A percentile compares a stretch with the other conserved stretches of the same genome.
Conservation (phyloP, 1,139 yeast species). For the Nakaseomyces uthaithaninus region DNA sequence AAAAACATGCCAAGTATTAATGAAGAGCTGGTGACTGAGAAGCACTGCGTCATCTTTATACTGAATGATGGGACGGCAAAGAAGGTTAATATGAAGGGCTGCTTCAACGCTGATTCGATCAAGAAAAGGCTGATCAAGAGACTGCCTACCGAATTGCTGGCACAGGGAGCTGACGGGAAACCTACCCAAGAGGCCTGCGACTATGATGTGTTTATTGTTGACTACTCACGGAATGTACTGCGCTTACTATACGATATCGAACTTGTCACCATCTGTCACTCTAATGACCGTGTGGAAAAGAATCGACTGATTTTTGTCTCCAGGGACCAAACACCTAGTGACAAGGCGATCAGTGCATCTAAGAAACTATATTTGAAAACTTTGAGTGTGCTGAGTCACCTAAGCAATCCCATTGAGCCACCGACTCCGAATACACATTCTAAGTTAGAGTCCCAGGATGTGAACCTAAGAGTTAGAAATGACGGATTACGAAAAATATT, state of each 20-base stretch:
- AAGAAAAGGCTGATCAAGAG: constrained; percentile 62
- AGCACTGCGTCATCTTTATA: constrained; percentile 56
- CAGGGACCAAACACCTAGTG: constrained; percentile 54
- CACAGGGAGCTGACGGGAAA: constrained; percentile 32
- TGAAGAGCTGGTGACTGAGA: constrained; percentile 32
- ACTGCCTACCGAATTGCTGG: constrained; percentile 35
- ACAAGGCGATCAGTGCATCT: constrained; percentile 60
- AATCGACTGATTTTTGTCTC: constrained; percentile 66
- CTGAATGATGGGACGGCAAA: constrained; percentile 70
- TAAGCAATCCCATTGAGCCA: constrained; percentile 9
- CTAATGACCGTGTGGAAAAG: constrained; percentile 63
- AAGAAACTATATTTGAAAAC: constrained; percentile 35
- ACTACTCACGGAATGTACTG: constrained; percentile 38
- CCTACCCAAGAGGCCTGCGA: constrained; percentile 35
- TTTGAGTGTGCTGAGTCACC: constrained; percentile 17
- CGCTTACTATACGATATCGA: constrained; percentile 67
- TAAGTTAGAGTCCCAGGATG: neutral
- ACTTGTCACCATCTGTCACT: constrained; percentile 72
- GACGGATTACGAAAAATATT: constrained; percentile 47
- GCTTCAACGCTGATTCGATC: constrained; percentile 73
- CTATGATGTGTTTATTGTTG: constrained; percentile 44
- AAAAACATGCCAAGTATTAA: constrained; percentile 13
- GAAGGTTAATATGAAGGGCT: constrained; percentile 66
- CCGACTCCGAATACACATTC: neutral
- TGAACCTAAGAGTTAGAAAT: constrained; percentile 14